Evolutionary conservation across 495 filamentous ascomycete genomes (phyloP), one percentile per base, ranked within the genome.

Genomic region (Rhizodiscina lignyota): DNA sequence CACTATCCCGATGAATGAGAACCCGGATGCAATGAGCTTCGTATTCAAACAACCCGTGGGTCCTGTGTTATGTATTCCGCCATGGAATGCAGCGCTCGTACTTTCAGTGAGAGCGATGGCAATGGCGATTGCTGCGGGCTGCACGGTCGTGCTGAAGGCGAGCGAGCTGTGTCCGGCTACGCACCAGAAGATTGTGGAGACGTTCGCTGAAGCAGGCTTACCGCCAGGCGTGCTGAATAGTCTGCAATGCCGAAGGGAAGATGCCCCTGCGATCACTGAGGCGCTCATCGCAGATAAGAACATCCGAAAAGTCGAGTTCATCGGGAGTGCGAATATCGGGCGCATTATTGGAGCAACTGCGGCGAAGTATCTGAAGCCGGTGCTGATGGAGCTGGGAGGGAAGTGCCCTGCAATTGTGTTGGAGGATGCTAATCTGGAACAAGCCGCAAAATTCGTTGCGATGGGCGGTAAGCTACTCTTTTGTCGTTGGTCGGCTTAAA

Each of bases 91-190:
- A 8, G 58, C 52, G 13, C 54, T 48, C 29, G 55, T 60, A 42
- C 40, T 58, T 30, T 55, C 47, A 4, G 17, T 42, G 17, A 45
- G 46, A 18, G 63, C 82, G 1, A 54, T 85, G 13, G 58, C 74
- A 20, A 78, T 67, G 44, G 77, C 86, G n/a, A 62, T 94, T 24
- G 85, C 83, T 8, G 75, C 75, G 1, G 47, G 47, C 21, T 43
- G 37, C 21, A 44, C 47, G 1, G 42, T 45, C 3, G 37, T 46
- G 1, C 33, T 47, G 16, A 44, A 42, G 29, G 42, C 39, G 18
- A 21, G 26, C 16, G 47, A 46, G 18, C 18, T 40, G 15, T 31
- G 31, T 16, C 52, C 52, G 0, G 15, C 33, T 13, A 51, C 50
- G 2, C 52, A 56, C 27, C 43, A 46, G 30, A 19, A 38, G 6